Percentiles rank a stretch among this genome's conserved stretches.
These are phyloP conservation scores for Cutaneotrichosporon dermatis DNA, from an alignment of 1,284 basidiomycete species.

Conservation along the genomic window DNA sequence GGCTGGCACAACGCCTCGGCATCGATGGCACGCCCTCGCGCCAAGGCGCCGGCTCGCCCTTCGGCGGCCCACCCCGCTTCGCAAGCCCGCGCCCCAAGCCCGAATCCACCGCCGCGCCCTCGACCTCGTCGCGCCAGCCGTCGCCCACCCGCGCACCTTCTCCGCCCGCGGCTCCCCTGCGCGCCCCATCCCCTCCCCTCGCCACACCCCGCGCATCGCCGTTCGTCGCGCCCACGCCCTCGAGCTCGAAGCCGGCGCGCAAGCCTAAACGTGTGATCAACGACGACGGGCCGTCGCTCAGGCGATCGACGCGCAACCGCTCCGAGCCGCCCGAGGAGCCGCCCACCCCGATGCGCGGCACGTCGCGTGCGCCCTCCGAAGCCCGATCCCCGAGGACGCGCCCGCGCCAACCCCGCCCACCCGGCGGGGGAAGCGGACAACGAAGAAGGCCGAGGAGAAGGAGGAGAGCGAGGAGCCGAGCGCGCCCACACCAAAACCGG, in stretches of 20 bases:
- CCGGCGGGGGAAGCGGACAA: slow-evolving; percentile 5
- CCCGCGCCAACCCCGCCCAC: neutral
- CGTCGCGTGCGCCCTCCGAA: slow-evolving; percentile 14
- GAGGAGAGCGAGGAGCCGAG: neutral
- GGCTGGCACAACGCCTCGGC: slow-evolving; percentile 13
- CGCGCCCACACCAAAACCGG: neutral
- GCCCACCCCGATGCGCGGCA: neutral
- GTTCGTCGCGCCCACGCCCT: neutral
- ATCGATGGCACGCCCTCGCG: slow-evolving; percentile 10
- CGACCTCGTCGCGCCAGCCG: slow-evolving; percentile 2
- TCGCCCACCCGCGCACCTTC: neutral
- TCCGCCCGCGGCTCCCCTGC: neutral
- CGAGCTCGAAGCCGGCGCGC: slow-evolving; percentile 4
- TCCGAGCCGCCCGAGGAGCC: slow-evolving; percentile 3
- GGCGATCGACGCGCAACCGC: slow-evolving; percentile 11
- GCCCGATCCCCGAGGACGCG: slow-evolving; percentile 17
- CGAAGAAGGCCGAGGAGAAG: neutral
- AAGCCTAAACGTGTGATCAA: slow-evolving; percentile 6
- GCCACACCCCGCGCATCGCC: neutral
- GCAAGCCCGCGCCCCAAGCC: slow-evolving; percentile 10
- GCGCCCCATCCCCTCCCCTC: neutral
- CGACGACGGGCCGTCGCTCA: slow-evolving; percentile 6
- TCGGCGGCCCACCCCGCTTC: slow-evolving; percentile 43
- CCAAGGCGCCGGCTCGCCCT: slow-evolving; percentile 26
- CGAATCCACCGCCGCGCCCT: slow-evolving; percentile 12